Evolutionary conservation across 805 yeast species (phyloP).

Genomic region (Kuraishia capsulata): DNA sequence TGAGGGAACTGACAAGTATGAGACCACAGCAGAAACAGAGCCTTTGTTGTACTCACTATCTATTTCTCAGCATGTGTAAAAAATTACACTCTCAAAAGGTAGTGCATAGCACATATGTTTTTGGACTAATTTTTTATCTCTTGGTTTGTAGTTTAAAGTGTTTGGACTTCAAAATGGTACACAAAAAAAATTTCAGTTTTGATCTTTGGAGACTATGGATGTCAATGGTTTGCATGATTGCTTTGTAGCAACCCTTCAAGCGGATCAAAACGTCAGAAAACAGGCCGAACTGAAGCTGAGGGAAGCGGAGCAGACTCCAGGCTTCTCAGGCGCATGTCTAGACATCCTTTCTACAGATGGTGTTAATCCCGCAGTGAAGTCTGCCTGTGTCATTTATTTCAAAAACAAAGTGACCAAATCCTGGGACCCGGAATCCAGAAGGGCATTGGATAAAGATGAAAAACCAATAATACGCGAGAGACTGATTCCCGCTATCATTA

Average conservation of each 20-base stretch:
- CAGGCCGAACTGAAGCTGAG: conserved; percentile 65
- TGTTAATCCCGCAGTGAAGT: conserved; percentile 46
- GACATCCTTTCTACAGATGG: conserved; percentile 55
- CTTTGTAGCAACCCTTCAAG: conserved; percentile 70
- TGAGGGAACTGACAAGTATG: too few relatives aligned
- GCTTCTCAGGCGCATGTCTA: conserved; percentile 76
- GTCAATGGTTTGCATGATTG: conserved; percentile 58
- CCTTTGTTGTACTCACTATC: too few relatives aligned
- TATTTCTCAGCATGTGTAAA: too few relatives aligned
- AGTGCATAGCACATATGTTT: too few relatives aligned
- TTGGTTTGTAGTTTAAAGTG: too few relatives aligned
- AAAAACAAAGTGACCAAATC: conserved; percentile 62
- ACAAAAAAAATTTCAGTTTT: too few relatives aligned
- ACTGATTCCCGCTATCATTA: conserved; percentile 53
- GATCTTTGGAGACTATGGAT: too few relatives aligned
- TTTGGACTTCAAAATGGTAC: too few relatives aligned
- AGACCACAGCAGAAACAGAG: too few relatives aligned
- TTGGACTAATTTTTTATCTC: too few relatives aligned
- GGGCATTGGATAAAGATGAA: conserved; percentile 54
- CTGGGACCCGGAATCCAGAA: conserved; percentile 40
- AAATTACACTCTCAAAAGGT: too few relatives aligned
- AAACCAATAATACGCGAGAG: conserved; percentile 65
- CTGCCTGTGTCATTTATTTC: conserved; percentile 81
- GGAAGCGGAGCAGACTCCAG: conserved; percentile 48
- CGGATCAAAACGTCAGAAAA: conserved; percentile 49